Conservation (phyloP, 1,139 yeast species). For the Protomyces inouyei region DNA sequence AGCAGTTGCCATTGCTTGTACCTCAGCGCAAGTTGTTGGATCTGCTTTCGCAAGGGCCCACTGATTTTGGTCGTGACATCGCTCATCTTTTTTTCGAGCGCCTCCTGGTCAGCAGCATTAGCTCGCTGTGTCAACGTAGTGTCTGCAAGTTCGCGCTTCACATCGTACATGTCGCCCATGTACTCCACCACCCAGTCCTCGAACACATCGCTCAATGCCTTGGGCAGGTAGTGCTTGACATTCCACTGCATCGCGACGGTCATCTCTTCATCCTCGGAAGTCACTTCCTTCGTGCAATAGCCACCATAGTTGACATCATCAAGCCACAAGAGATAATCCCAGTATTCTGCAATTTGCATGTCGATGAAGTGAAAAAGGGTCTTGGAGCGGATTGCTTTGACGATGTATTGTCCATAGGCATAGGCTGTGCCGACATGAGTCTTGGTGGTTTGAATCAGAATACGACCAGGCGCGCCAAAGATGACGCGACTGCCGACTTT, state of each 20-base stretch:
- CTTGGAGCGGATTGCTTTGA: conserved; percentile 71
- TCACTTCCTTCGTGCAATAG: conserved; percentile 38
- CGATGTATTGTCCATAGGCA: conserved; percentile 85
- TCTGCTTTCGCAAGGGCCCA: conserved; percentile 57
- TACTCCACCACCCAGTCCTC: conserved; percentile 80
- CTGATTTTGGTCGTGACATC: conserved; percentile 22
- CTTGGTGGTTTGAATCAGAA: conserved; percentile 70
- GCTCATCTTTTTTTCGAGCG: conserved; percentile 3
- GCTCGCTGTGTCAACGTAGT: conserved; percentile 40
- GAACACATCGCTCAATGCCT: conserved; percentile 71
- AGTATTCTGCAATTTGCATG: conserved; percentile 64
- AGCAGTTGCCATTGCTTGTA: conserved; percentile 61
- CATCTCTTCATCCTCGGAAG: conserved; percentile 6
- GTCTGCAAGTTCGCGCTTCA: conserved; percentile 41
- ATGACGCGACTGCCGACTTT: conserved; percentile 72
- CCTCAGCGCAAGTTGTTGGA: conserved; percentile 49
- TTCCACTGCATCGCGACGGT: conserved; percentile 74
- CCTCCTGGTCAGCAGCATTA: conserved; percentile 37
- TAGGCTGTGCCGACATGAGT: conserved; percentile 79
- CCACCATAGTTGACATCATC: conserved; percentile 88
- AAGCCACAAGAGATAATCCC: conserved; percentile 95
- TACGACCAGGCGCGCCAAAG: conserved; percentile 72
- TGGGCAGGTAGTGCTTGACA: conserved; percentile 66
- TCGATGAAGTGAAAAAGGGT: conserved; percentile 82
- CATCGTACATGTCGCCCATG: conserved; percentile 62